These are phyloP conservation scores for Hypoxylon sp. DNA, from an alignment of 2,329 filamentous ascomycete genomes.

Conservation along the genomic window DNA sequence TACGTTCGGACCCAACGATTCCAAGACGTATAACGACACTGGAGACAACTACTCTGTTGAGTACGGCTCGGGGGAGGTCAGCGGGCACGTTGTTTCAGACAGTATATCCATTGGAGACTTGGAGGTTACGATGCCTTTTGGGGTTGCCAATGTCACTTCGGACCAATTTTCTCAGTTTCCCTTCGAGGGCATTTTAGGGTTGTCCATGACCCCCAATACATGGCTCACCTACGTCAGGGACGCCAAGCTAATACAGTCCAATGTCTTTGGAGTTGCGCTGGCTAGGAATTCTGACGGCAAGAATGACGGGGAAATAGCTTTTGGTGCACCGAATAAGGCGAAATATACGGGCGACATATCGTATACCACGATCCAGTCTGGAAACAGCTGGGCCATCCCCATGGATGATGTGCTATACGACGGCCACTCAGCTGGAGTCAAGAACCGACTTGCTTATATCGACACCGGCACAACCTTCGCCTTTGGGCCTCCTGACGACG, in stretches of 20 bases:
- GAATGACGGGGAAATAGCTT: slow-evolving; percentile 81
- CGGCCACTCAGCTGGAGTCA: slow-evolving; percentile 69
- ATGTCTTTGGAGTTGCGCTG: slow-evolving; percentile 79
- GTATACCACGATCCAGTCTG: slow-evolving; percentile 69
- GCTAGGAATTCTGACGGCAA: slow-evolving; percentile 74
- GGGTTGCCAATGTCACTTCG: slow-evolving; percentile 78
- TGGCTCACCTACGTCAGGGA: slow-evolving; percentile 74
- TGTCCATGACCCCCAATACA: slow-evolving; percentile 77
- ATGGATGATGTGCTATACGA: slow-evolving; percentile 75
- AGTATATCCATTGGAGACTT: slow-evolving; percentile 75
- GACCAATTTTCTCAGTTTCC: slow-evolving; percentile 82
- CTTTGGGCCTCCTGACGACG: slow-evolving; percentile 77
- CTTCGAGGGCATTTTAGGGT: slow-evolving; percentile 88
- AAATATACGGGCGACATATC: slow-evolving; percentile 77
- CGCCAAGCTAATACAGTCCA: slow-evolving; percentile 69
- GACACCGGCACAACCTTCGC: slow-evolving; percentile 88
- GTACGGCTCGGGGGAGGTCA: slow-evolving; percentile 83
- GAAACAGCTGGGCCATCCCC: slow-evolving; percentile 76
- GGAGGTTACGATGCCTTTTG: slow-evolving; percentile 75
- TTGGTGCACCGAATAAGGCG: slow-evolving; percentile 76
- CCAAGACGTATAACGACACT: slow-evolving; percentile 70
- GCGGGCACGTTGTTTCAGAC: slow-evolving; percentile 75
- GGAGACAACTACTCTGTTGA: slow-evolving; percentile 71
- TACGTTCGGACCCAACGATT: slow-evolving; percentile 75
- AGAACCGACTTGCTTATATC: slow-evolving; percentile 74